These are phyloP conservation scores for Aureobasidium sp. DNA, from an alignment of 2,329 filamentous ascomycete species.

Conservation along the genomic window DNA sequence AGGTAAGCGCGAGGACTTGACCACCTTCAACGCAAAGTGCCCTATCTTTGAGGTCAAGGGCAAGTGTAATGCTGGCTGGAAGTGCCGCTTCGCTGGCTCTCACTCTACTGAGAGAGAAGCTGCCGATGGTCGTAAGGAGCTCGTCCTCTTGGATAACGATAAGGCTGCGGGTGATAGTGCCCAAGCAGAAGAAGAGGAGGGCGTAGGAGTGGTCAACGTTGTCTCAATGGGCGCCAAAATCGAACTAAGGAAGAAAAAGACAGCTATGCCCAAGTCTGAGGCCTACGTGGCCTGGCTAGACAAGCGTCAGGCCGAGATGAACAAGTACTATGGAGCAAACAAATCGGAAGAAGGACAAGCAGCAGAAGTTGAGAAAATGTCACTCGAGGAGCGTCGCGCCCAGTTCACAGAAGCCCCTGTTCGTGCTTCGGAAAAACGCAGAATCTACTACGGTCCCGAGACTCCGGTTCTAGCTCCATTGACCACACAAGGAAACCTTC, in stretches of 20 bases:
- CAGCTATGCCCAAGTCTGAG: constrained; percentile 64
- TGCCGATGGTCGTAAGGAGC: constrained; percentile 73
- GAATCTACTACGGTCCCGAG: constrained; percentile 87
- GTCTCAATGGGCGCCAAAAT: constrained; percentile 64
- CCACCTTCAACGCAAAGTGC: constrained; percentile 68
- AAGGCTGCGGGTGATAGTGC: constrained; percentile 26
- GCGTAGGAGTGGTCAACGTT: constrained; percentile 66
- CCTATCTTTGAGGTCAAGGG: constrained; percentile 72
- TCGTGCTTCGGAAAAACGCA: constrained; percentile 84
- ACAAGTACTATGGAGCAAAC: constrained; percentile 18
- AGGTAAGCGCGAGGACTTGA: constrained; percentile 71
- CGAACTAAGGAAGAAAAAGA: constrained; percentile 63
- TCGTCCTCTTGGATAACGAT: constrained; percentile 58
- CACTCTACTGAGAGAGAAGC: constrained; percentile 75
- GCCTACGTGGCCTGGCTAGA: constrained; percentile 71
- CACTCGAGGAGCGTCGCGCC: constrained; percentile 64
- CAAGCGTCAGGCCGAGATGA: constrained; percentile 41
- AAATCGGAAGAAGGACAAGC: constrained; percentile 17
- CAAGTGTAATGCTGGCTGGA: constrained; percentile 79
- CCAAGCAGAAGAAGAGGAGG: constrained; percentile 23
- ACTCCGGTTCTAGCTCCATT: constrained; percentile 90
- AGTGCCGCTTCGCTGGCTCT: constrained; percentile 80
- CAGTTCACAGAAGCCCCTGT: constrained; percentile 79
- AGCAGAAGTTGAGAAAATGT: constrained; percentile 28
- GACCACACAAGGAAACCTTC: constrained; percentile 93